Evolutionary conservation across 2,329 filamentous ascomycete genomes (phyloP).

Genomic region (Cladosporium cucumerinum): DNA sequence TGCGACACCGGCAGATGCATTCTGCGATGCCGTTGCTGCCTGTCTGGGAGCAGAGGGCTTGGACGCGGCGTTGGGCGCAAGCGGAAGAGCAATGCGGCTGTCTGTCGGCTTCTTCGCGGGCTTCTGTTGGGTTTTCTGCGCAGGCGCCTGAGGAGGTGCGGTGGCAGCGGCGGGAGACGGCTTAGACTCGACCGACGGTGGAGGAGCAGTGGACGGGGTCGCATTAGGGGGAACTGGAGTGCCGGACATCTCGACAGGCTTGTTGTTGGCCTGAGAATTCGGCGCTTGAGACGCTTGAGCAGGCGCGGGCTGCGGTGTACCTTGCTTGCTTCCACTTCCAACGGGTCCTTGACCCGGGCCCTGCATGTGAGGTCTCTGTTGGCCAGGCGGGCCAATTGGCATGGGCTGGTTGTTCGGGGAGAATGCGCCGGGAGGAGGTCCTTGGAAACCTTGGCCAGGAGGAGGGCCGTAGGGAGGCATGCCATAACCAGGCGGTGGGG

Average conservation of each 20-base stretch:
- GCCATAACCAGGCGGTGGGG: slow-evolving; percentile 26
- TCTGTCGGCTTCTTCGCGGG: slow-evolving; percentile 42
- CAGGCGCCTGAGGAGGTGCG: slow-evolving; percentile 39
- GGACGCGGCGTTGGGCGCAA: slow-evolving; percentile 44
- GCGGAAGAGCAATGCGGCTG: slow-evolving; percentile 59
- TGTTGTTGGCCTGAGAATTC: slow-evolving; percentile 19
- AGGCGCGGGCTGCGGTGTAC: slow-evolving; percentile 31
- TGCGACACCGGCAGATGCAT: slow-evolving; percentile 13
- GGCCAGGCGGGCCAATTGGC: slow-evolving; percentile 56
- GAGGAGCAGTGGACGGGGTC: slow-evolving; percentile 47
- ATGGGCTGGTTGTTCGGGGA: slow-evolving; percentile 35
- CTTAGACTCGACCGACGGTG: slow-evolving; percentile 67
- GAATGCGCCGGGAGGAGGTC: slow-evolving; percentile 41
- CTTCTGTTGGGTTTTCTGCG: slow-evolving; percentile 26
- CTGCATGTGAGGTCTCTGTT: slow-evolving; percentile 43
- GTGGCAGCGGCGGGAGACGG: slow-evolving; percentile 58
- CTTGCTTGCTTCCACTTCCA: slow-evolving; percentile 37
- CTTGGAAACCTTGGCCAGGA: slow-evolving; percentile 63
- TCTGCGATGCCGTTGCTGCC: background rate
- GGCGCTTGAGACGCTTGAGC: slow-evolving; percentile 26
- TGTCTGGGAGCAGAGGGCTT: background rate
- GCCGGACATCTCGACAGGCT: slow-evolving; percentile 36
- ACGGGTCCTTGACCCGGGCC: slow-evolving; percentile 37
- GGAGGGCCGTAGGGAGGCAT: slow-evolving; percentile 6
- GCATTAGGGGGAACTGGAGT: slow-evolving; percentile 44